Conservation (phyloP, 2,329 filamentous ascomycete genomes). For the Alternaria incomplexa region DNA sequence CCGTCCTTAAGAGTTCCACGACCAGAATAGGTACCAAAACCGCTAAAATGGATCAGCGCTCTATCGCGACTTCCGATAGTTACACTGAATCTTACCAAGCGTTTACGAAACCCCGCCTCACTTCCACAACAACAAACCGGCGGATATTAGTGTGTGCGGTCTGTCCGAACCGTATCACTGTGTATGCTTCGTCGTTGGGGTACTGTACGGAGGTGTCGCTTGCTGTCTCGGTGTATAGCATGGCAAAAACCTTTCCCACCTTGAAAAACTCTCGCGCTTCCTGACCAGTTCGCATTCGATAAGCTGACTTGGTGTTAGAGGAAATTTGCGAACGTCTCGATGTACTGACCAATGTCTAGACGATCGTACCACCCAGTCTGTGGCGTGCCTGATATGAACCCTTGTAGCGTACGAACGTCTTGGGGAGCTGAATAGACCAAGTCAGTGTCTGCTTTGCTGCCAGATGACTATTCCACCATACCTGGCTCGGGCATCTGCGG, state of each 20-base stretch:
- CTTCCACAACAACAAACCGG: slow-evolving; percentile 32
- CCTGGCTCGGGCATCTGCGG: background rate
- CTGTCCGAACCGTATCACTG: slow-evolving; percentile 18
- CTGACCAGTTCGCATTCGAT: slow-evolving; percentile 21
- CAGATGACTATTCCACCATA: background rate
- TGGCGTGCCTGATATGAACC: slow-evolving; percentile 1
- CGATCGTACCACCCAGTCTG: slow-evolving; percentile 8
- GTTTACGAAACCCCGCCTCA: slow-evolving; percentile 27
- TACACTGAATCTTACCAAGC: slow-evolving; percentile 19
- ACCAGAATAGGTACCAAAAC: slow-evolving; percentile 50
- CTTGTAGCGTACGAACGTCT: background rate
- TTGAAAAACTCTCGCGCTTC: slow-evolving; percentile 25
- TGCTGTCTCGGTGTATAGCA: slow-evolving; percentile 26
- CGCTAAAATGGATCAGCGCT: slow-evolving; percentile 25
- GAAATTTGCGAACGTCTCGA: background rate
- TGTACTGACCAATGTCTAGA: slow-evolving; percentile 8
- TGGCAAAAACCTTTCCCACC: slow-evolving; percentile 27
- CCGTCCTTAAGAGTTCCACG: slow-evolving; percentile 47
- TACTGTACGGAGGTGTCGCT: background rate
- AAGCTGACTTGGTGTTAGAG: slow-evolving; percentile 11
- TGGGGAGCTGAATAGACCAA: background rate
- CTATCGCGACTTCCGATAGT: too few species aligned
- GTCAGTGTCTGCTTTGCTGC: background rate
- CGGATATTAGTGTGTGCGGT: slow-evolving; percentile 30
- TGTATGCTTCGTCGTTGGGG: slow-evolving; percentile 9